Evolutionary conservation across 768 basidiomycete species (phyloP).

Genomic region (Lactifluus subvellereus): DNA sequence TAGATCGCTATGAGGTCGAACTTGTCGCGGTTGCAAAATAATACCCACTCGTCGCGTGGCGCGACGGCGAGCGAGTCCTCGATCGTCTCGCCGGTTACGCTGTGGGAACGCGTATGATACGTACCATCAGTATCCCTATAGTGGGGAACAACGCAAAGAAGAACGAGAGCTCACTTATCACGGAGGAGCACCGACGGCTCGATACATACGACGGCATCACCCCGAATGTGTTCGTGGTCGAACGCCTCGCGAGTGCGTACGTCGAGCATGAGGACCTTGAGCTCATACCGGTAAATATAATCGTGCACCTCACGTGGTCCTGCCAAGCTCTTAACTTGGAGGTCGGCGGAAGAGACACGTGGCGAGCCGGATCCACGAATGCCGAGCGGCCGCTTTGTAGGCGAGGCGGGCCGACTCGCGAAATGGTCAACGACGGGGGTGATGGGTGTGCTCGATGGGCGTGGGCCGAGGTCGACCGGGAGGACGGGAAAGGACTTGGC

Average conservation of each 20-base stretch:
- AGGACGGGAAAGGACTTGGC: constrained; percentile 37
- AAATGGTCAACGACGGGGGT: constrained; percentile 52
- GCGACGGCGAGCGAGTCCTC: constrained; percentile 70
- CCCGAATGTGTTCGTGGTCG: constrained; percentile 64
- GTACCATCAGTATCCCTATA: background rate
- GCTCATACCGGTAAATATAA: constrained; percentile 49
- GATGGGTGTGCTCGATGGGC: constrained; percentile 68
- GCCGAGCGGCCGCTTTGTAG: constrained; percentile 29
- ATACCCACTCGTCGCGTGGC: constrained; percentile 59
- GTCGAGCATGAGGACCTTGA: constrained; percentile 73
- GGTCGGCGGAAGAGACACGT: constrained; percentile 31
- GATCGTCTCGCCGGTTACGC: constrained; percentile 58
- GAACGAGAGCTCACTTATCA: constrained; percentile 47
- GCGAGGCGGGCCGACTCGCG: constrained; percentile 57
- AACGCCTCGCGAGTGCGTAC: constrained; percentile 76
- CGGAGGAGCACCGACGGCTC: constrained; percentile 75
- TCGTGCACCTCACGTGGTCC: constrained; percentile 27
- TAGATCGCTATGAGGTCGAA: constrained; percentile 88
- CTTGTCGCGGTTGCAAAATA: constrained; percentile 82
- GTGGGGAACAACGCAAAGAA: background rate
- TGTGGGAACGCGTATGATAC: constrained; percentile 29
- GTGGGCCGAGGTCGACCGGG: constrained; percentile 43
- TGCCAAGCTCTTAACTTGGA: constrained; percentile 30
- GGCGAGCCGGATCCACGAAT: constrained; percentile 40
- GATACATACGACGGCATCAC: constrained; percentile 68